These are phyloP conservation scores for Knoxia roxburghii DNA, from an alignment of 257 asterid genomes.

Conservation along the genomic window DNA sequence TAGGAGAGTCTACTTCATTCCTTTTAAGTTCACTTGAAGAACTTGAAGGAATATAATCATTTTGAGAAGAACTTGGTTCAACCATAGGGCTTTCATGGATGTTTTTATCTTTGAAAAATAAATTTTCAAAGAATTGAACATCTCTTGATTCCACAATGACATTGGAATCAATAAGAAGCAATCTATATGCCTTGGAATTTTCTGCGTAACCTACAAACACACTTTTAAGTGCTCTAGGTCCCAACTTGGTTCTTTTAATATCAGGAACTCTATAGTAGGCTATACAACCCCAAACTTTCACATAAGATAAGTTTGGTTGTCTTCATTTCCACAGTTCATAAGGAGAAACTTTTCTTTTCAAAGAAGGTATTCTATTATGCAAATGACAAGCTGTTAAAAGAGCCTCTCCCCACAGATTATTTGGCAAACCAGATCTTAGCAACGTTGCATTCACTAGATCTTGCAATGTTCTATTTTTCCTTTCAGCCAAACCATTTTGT, in stretches of 20 bases:
- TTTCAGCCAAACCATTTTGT: background rate
- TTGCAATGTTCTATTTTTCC: background rate
- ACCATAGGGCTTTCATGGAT: background rate
- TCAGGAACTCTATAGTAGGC: background rate
- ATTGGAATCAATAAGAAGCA: too few relatives aligned
- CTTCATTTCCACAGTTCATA: too few relatives aligned
- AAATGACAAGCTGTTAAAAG: too few relatives aligned
- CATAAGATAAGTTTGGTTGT: too few relatives aligned
- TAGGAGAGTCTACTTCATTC: too few relatives aligned
- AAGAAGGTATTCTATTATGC: too few relatives aligned
- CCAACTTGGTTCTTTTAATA: background rate
- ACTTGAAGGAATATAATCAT: too few relatives aligned
- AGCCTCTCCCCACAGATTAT: background rate
- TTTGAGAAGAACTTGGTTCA: background rate
- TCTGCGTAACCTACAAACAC: too few relatives aligned
- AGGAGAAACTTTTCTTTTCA: too few relatives aligned
- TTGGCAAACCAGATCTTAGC: background rate
- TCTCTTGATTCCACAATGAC: background rate
- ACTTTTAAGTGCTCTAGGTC: background rate
- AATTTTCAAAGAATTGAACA: background rate
- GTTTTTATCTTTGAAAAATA: too few relatives aligned
- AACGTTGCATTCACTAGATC: background rate
- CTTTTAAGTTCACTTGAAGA: background rate
- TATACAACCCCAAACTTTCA: too few relatives aligned
- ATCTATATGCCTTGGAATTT: too few relatives aligned